Percentiles rank a stretch among this genome's conserved stretches.
These are phyloP conservation scores for Chytriomyces sp. DNA, from an alignment of 192 early-diverging fungal species.

Conservation along the genomic window DNA sequence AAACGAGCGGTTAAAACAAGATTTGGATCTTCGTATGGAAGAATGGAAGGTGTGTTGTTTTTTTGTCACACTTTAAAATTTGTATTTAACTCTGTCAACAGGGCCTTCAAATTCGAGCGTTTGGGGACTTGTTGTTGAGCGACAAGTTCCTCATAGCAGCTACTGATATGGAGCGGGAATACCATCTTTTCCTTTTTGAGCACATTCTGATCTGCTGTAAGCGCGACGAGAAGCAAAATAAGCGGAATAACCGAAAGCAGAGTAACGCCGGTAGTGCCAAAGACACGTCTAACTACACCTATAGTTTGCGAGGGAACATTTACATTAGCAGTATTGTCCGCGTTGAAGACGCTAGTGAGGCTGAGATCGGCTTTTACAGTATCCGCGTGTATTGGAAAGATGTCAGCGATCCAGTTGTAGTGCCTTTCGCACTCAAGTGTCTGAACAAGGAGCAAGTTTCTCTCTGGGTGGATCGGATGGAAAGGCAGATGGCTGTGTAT, in stretches of 20 bases:
- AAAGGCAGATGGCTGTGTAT: conserved; percentile 68
- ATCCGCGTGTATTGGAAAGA: conserved; percentile 82
- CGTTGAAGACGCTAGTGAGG: conserved; percentile 64
- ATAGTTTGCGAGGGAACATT: conserved; percentile 80
- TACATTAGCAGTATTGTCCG: conserved; percentile 84
- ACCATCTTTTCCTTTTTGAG: conserved; percentile 92
- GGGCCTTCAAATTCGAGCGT: conserved; percentile 72
- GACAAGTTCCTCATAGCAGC: conserved; percentile 87
- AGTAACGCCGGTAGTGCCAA: conserved; percentile 55
- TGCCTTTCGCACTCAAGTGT: conserved; percentile 84
- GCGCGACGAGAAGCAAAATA: conserved; percentile 58
- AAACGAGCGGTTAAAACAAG: conserved; percentile 77
- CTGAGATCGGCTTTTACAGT: conserved; percentile 40
- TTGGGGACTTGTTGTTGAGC: conserved; percentile 81
- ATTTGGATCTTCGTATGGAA: conserved; percentile 91
- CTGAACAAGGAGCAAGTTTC: conserved; percentile 88
- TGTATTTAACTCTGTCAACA: conserved; percentile 2
- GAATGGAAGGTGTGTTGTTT: conserved; percentile 76
- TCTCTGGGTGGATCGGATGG: conserved; percentile 82
- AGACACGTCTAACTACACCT: conserved; percentile 12
- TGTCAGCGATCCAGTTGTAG: conserved; percentile 69
- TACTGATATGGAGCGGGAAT: conserved; percentile 75
- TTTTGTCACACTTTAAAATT: background rate
- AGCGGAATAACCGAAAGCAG: conserved; percentile 60
- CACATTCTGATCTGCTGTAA: conserved; percentile 91